phyloP scores from a whole-genome alignment of 2,329 filamentous ascomycete species.

The Aspergillus caelatus region DNA sequence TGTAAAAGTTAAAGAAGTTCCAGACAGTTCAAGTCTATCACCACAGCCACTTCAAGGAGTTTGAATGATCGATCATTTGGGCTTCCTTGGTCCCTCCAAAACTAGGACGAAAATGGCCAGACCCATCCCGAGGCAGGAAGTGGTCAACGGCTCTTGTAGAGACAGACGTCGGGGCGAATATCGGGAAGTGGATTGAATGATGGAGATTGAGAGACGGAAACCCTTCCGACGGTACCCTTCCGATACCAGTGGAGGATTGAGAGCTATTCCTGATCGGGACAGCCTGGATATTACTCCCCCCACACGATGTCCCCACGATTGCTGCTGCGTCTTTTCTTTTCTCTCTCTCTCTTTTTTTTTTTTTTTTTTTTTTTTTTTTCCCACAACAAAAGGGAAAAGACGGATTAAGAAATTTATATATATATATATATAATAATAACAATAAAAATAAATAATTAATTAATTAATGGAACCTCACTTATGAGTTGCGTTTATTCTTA shows the following conservation, averaged over 20 bases:
- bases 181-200: constrained; percentile 21
- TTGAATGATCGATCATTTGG: background rate
- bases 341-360: too few species aligned
- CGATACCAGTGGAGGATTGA: background rate
- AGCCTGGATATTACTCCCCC: background rate
- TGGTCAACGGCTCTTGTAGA: constrained; percentile 13
- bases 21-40: background rate
- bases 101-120: constrained; percentile 13
- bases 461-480: too few species aligned
- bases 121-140: constrained; percentile 21
- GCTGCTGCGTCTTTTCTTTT: background rate
- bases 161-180: constrained; percentile 19
- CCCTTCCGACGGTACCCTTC: background rate
- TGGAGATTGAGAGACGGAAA: background rate
- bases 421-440: too few species aligned
- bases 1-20: background rate
- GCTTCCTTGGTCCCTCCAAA: constrained; percentile 12
- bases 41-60: constrained; percentile 14
- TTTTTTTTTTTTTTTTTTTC: too few species aligned
- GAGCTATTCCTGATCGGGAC: background rate
- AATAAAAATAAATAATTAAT: too few species aligned
- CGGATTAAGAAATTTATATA: too few species aligned
- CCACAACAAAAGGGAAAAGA: too few species aligned
- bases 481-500: too few species aligned
- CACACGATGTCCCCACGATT: background rate